Evolutionary conservation across 331 rosid species (phyloP).

Genomic region (Spiraea crenata): DNA sequence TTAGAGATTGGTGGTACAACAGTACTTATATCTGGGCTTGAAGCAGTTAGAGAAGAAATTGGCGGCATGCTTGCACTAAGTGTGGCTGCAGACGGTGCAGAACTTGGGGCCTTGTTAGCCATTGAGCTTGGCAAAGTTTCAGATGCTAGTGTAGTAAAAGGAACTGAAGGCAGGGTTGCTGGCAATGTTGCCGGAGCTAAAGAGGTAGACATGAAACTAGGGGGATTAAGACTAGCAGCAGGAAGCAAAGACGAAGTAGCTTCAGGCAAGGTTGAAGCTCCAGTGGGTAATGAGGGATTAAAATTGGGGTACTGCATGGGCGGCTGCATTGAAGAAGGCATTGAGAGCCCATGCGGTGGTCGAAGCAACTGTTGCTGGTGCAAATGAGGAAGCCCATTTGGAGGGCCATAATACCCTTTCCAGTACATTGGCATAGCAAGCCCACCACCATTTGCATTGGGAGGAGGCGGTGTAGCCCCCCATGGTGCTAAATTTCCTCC

Average conservation of each 20-base stretch:
- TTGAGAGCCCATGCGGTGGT: slow-evolving; percentile 73
- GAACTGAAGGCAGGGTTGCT: slow-evolving; percentile 43
- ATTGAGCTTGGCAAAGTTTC: slow-evolving; percentile 51
- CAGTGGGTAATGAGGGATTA: slow-evolving; percentile 49
- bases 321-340: slow-evolving; percentile 77
- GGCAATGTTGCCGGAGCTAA: slow-evolving; percentile 36
- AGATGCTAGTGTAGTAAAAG: slow-evolving; percentile 47
- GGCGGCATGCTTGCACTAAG: slow-evolving; percentile 43
- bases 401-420: slow-evolving; percentile 91
- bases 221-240: slow-evolving; percentile 30
- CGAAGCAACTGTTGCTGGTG: slow-evolving; percentile 73
- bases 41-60: slow-evolving; percentile 40
- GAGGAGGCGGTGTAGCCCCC: slow-evolving; percentile 71
- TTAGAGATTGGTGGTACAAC: slow-evolving; percentile 43
- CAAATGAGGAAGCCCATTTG: slow-evolving; percentile 77
- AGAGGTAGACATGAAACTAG: slow-evolving; percentile 43
- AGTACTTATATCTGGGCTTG: slow-evolving; percentile 45
- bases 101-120: slow-evolving; percentile 49
- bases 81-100: slow-evolving; percentile 37
- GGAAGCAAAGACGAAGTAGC: slow-evolving; percentile 45
- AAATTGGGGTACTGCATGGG: slow-evolving; percentile 67
- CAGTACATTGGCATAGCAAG: slow-evolving; percentile 88
- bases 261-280: slow-evolving; percentile 60
- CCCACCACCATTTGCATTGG: slow-evolving; percentile 63
- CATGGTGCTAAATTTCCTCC: slow-evolving; percentile 79